Conservation (phyloP, 2,329 filamentous ascomycete species). For the Ophiostoma australiae region DNA sequence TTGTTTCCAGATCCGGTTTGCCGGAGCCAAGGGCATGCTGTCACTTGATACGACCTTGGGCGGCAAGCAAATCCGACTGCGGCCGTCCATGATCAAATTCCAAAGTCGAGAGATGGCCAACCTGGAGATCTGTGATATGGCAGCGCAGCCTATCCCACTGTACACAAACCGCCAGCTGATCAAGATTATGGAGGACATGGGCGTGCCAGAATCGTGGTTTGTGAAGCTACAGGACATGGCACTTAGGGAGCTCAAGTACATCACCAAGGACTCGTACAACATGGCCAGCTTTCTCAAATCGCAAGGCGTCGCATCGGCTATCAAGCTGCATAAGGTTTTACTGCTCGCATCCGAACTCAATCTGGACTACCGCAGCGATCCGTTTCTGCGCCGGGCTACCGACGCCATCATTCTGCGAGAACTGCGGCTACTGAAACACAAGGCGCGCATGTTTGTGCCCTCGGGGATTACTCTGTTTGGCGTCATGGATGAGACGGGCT, state of each 20-base stretch:
- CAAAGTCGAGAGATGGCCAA: constrained; percentile 48
- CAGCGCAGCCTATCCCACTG: constrained; percentile 61
- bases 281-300: constrained; percentile 62
- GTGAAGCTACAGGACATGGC: constrained; percentile 59
- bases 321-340: constrained; percentile 60
- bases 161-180: constrained; percentile 75
- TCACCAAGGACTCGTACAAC: constrained; percentile 55
- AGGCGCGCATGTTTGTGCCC: constrained; percentile 65
- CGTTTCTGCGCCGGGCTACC: constrained; percentile 64
- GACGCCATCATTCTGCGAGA: constrained; percentile 67
- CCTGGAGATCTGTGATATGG: constrained; percentile 68
- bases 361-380: constrained; percentile 62
- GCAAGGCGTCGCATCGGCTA: constrained; percentile 55
- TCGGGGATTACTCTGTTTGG: constrained; percentile 74
- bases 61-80: constrained; percentile 57
- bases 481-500: constrained; percentile 74
- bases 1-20: constrained; percentile 69
- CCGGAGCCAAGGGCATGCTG: constrained; percentile 73
- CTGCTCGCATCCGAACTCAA: constrained; percentile 52
- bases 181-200: constrained; percentile 80
- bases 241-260: constrained; percentile 53
- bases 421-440: constrained; percentile 71
- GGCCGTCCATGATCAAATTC: constrained; percentile 79
- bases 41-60: constrained; percentile 58
- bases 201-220: constrained; percentile 56